Conservation (phyloP, 2,329 filamentous ascomycete species). For the Ophiostoma novo-ulmi region DNA sequence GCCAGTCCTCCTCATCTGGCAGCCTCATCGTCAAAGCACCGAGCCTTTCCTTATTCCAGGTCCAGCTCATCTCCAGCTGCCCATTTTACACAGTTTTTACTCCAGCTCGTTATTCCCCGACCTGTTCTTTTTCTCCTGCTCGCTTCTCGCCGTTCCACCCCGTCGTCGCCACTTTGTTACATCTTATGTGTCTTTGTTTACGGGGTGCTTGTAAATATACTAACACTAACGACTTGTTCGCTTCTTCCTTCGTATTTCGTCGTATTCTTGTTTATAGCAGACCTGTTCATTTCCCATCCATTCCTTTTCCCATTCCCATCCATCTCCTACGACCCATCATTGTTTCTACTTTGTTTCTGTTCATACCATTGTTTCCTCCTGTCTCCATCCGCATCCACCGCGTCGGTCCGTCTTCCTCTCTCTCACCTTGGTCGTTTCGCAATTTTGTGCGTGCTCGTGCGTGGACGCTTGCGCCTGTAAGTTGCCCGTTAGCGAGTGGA, state of each 20-base stretch:
- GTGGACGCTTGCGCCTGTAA: slow-evolving; percentile 1
- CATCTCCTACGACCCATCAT: not conserved
- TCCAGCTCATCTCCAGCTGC: not conserved
- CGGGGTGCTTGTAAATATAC: not conserved
- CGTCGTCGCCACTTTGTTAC: not conserved
- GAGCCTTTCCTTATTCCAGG: not conserved
- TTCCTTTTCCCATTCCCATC: not conserved
- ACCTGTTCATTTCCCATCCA: not conserved
- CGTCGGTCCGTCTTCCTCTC: slow-evolving; percentile 6
- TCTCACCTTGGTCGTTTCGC: slow-evolving; percentile 15
- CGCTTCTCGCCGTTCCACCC: slow-evolving; percentile 5
- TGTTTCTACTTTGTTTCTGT: slow-evolving; percentile 10
- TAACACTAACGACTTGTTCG: not conserved
- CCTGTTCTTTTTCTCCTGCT: slow-evolving; percentile 8
- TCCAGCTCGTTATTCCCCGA: slow-evolving; percentile 10
- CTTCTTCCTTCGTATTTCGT: slow-evolving; percentile 3
- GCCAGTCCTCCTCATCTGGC: not conserved
- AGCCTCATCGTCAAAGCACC: not conserved
- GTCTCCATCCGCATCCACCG: slow-evolving; percentile 11
- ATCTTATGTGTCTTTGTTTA: slow-evolving; percentile 4
- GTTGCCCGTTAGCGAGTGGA: slow-evolving; percentile 12
- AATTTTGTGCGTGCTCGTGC: slow-evolving; percentile 4
- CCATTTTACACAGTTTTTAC: not conserved
- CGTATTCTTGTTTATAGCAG: not conserved
- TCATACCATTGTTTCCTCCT: slow-evolving; percentile 4